Evolutionary conservation across 306 rosid species (phyloP).

Genomic region (Pyrus bretschneideri): DNA sequence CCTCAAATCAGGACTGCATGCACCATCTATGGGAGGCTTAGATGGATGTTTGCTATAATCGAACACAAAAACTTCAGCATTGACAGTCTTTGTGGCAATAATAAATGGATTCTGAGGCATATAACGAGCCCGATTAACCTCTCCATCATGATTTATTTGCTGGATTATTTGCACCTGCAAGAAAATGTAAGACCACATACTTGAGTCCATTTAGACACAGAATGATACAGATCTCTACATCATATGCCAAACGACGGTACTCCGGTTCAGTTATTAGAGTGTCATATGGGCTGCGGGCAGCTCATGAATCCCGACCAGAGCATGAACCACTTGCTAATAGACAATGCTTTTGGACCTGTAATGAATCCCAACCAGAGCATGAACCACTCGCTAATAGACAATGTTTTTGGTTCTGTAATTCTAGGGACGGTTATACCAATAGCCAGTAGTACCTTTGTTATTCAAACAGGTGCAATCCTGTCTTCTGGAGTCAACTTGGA

Average conservation of each 20-base stretch:
- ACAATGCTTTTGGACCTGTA: no score
- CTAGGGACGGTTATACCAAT: neutral
- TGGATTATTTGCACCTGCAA: slow-evolving; percentile 86
- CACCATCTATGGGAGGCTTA: slow-evolving; percentile 93
- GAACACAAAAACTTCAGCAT: slow-evolving; percentile 91
- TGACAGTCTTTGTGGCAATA: slow-evolving; percentile 87
- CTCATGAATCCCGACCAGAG: neutral
- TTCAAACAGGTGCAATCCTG: neutral
- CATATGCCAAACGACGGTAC: neutral
- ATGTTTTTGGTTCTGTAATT: neutral
- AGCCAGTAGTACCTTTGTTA: neutral
- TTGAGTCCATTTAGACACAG: neutral
- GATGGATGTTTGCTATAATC: slow-evolving; percentile 96
- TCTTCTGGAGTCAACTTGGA: neutral
- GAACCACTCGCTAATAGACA: neutral
- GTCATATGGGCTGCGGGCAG: neutral
- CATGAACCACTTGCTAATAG: neutral
- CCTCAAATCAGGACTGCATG: slow-evolving; percentile 88
- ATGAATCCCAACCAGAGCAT: neutral
- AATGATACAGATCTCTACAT: neutral
- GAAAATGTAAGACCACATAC: neutral
- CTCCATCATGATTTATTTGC: slow-evolving; percentile 96
- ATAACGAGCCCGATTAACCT: slow-evolving; percentile 90
- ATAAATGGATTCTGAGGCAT: slow-evolving; percentile 90
- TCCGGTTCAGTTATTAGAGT: neutral